Evolutionary conservation across 768 basidiomycete species (phyloP), one percentile per base, ranked within the genome.

Genomic region (Agaricus bisporus): DNA sequence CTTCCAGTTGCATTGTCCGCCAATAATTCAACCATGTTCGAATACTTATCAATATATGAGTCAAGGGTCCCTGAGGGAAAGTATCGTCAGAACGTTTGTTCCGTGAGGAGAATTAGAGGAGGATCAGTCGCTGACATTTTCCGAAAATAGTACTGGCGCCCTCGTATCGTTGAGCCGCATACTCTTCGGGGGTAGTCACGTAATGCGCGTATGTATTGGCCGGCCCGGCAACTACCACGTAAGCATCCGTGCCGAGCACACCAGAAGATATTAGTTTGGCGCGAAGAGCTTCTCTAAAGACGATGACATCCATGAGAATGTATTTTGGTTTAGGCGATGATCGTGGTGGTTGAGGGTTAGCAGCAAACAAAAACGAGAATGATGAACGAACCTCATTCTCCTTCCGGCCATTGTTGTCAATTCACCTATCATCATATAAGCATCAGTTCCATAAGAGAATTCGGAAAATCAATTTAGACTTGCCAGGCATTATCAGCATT

Each of bases 341-440:
- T 25, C 37, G 20, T 35, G 43, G 42, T 38, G 51, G 45, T 41
- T 32, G 44, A 47, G 48, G 35, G 29, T 38, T 36, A 38, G 41
- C 37, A 51, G 26, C 35, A 50, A 10, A 26, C 39, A 41, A 35
- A 49, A 62, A 54, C 60, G 42, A 41, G 39, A 17, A 54, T 32
- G 15, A 9, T 12, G 12, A 35, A 17, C 79, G 46, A 53, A 86
- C 85, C 88, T 78, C 52, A 91, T 73, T 38, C 89, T 78, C 56
- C 89, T 70, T 12, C 88, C 88, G 37, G 86, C 75, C 89, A 91
- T 91, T 2, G 89, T 91, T 5, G 88, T 91, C 54, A 88, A 66
- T 65, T 91, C 89, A 28, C 86, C 77, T 71, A 56, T 43, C 26
- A 37, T n/a, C n/a, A n/a, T n/a, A n/a, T 32, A 32, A 15, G 46